Base-by-base conservation (phyloP, 2,329 filamentous ascomycete genomes). In the Fusarium burgessii region DNA sequence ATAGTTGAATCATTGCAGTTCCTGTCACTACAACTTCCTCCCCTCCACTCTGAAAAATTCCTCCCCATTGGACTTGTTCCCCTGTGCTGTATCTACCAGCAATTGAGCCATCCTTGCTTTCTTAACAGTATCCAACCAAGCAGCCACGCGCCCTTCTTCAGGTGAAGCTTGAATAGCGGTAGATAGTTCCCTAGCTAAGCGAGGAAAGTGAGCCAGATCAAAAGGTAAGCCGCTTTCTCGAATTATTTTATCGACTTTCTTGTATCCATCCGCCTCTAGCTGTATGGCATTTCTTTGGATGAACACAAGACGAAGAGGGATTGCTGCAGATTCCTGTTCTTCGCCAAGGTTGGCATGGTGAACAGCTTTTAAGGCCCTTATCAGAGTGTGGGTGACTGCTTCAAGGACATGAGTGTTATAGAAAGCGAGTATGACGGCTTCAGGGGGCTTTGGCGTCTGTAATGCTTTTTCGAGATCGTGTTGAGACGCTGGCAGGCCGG, bases 381-480 rank as follows among this genome's bases (percentile, higher is more conserved):
- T 4, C 11, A 76, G 40, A n/a, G 35, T 25, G 13, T 23, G 45
- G 84, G 87, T 40, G 78, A 85, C 58, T 85, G 84, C 25, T 78
- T 81, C 61, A 13, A 64, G 43, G 10, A 77, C 77, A 36, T 86
- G 82, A 9, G 81, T 80, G 2, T 85, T 82, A 64, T 81, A 84
- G 15, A 89, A 83, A 0, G 87, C 84, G 23, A 85, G 78, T 40
- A 89, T 77, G 27, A 89, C 78, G 8, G 82, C 83, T 46, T 80
- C 74, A 25, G 62, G 75, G 12, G 55, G 55, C 3, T 14, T 40
- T 7, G 62, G 62, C 3, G 23, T 38, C 23, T 74, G 63, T 12
- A 85, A 79, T 4, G 82, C 82, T 40, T 47, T 65, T 42, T 76
- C 51, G 47, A 87, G 76, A 71, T 83, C 79, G 29, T 40, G 18